Conservation (phyloP, 331 rosid species). For the Pyrus hybrid region DNA sequence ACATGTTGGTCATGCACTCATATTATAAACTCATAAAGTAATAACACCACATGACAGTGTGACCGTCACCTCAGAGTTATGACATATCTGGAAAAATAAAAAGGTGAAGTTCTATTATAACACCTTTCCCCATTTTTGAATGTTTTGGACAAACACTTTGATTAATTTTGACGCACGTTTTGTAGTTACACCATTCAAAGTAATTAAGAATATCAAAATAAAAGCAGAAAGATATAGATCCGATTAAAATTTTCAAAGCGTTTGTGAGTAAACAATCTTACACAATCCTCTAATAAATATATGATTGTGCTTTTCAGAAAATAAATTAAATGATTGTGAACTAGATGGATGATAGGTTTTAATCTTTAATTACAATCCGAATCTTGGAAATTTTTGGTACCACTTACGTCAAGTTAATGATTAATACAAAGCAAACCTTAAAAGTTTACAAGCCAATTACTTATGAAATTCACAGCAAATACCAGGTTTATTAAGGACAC, state of each 20-base stretch:
- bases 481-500: background rate
- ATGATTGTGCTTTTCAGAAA: background rate
- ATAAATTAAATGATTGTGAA: background rate
- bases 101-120: no score
- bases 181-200: background rate
- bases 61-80: no score
- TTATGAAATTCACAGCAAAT: background rate
- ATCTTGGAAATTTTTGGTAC: background rate
- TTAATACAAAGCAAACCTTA: background rate
- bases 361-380: background rate
- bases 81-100: no score
- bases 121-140: background rate
- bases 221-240: background rate
- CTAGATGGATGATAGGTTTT: background rate
- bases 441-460: background rate
- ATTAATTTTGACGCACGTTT: background rate
- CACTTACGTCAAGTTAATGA: background rate
- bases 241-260: background rate
- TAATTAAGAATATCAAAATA: background rate
- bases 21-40: no score
- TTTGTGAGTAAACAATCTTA: background rate
- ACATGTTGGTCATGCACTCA: no score
- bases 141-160: background rate
- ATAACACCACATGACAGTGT: no score
- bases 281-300: background rate